Percentiles rank a stretch among this genome's conserved stretches.
phyloP scores from a whole-genome alignment of 306 rosid genomes.

The Abrus pulchellus region DNA sequence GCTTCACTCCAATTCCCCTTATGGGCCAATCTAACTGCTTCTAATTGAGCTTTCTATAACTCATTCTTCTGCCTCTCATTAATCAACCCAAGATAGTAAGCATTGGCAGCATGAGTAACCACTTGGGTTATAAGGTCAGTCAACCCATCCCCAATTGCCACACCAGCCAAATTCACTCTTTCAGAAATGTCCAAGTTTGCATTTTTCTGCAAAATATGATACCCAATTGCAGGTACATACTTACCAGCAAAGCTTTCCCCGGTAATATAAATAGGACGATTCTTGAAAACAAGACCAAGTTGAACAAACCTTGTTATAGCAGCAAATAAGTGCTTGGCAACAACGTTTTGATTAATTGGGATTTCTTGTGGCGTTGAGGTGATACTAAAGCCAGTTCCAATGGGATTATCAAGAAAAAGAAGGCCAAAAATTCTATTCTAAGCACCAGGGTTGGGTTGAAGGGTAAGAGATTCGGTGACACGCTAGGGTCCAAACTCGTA shows the following conservation, averaged over 20 bases:
- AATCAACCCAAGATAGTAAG: slow-evolving; percentile 61
- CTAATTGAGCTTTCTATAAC: slow-evolving; percentile 56
- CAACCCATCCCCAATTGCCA: slow-evolving; percentile 74
- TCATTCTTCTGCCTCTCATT: slow-evolving; percentile 61
- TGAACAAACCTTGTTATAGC: slow-evolving; percentile 61
- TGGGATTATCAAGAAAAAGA: slow-evolving; percentile 74
- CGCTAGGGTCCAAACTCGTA: slow-evolving; percentile 78
- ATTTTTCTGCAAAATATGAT: slow-evolving; percentile 57
- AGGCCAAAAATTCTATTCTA: slow-evolving; percentile 74
- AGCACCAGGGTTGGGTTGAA: slow-evolving; percentile 59
- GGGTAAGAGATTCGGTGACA: slow-evolving; percentile 55
- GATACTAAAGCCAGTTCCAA: slow-evolving; percentile 72
- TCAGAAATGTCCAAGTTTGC: slow-evolving; percentile 9
- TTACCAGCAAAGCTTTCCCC: slow-evolving; percentile 83
- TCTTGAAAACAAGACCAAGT: slow-evolving; percentile 49
- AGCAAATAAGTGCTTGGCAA: slow-evolving; percentile 61
- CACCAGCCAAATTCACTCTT: slow-evolving; percentile 60
- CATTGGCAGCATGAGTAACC: slow-evolving; percentile 57
- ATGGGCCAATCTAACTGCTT: slow-evolving; percentile 47
- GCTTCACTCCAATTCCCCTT: slow-evolving; percentile 63
- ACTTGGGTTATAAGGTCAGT: slow-evolving; percentile 66
- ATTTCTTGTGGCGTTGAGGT: slow-evolving; percentile 60
- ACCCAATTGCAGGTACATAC: slow-evolving; percentile 71
- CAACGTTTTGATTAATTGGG: slow-evolving; percentile 58
- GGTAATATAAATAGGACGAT: slow-evolving; percentile 66